These are phyloP conservation scores for Penicillium fimorum DNA, from an alignment of 495 filamentous ascomycete species.

Conservation along the genomic window DNA sequence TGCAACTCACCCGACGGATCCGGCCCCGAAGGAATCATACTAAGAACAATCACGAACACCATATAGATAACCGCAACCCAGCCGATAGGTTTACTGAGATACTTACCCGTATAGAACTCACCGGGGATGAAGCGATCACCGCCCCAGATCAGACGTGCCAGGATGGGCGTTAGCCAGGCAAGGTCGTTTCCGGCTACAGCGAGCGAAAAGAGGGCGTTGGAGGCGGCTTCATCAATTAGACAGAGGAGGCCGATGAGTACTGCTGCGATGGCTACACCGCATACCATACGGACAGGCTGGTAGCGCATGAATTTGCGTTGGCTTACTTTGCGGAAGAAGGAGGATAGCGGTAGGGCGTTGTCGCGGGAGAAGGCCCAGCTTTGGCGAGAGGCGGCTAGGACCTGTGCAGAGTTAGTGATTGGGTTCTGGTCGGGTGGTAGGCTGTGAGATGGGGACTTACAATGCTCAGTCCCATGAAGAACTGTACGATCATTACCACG, in stretches of 20 bases:
- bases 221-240: constrained; percentile 57
- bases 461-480: constrained; percentile 46
- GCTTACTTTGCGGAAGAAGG: constrained; percentile 58
- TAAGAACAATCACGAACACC: constrained; percentile 49
- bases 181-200: constrained; percentile 61
- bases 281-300: constrained; percentile 61
- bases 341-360: constrained; percentile 59
- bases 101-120: constrained; percentile 57
- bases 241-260: constrained; percentile 57
- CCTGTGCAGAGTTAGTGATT: constrained; percentile 15
- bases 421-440: not conserved
- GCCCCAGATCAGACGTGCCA: constrained; percentile 63
- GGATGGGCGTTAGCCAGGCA: constrained; percentile 63
- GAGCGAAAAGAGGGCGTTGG: constrained; percentile 61
- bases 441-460: constrained; percentile 17
- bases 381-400: constrained; percentile 58
- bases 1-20: constrained; percentile 37
- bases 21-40: constrained; percentile 57
- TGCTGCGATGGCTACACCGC: constrained; percentile 54
- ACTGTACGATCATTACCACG: constrained; percentile 43
- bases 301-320: constrained; percentile 48
- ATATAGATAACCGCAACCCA: constrained; percentile 54
- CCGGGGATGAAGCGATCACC: constrained; percentile 60
- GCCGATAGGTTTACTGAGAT: constrained; percentile 50
- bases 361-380: constrained; percentile 63